Evolutionary conservation across 805 yeast genomes (phyloP).

Genomic region (Lachancea mirantina): DNA sequence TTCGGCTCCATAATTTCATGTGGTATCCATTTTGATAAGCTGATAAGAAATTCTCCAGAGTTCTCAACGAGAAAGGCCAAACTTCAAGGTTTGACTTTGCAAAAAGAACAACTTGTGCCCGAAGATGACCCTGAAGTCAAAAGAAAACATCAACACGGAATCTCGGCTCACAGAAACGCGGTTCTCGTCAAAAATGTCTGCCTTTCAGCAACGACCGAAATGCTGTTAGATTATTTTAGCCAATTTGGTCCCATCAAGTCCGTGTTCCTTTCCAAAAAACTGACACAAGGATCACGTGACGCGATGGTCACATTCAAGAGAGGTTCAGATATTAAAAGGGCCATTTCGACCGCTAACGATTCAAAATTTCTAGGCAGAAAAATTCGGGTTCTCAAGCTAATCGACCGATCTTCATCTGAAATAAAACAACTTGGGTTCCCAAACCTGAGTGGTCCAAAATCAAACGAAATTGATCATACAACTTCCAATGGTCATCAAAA

Average conservation of each 20-base stretch:
- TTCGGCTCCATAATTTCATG: slow-evolving; percentile 32
- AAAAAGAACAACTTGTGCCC: slow-evolving; percentile 13
- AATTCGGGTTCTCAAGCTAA: slow-evolving; percentile 22
- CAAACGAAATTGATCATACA: slow-evolving; percentile 4
- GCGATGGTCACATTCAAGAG: slow-evolving; percentile 39
- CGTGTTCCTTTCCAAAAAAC: slow-evolving; percentile 26
- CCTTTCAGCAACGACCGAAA: slow-evolving; percentile 24
- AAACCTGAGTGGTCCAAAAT: slow-evolving; percentile 8
- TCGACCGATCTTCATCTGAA: slow-evolving; percentile 5
- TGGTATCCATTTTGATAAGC: slow-evolving; percentile 37
- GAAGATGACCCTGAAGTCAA: slow-evolving; percentile 11
- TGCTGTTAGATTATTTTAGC: slow-evolving; percentile 25
- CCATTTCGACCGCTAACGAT: slow-evolving; percentile 31
- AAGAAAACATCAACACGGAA: slow-evolving; percentile 4
- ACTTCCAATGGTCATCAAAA: slow-evolving; percentile 11
- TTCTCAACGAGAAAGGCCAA: slow-evolving; percentile 24
- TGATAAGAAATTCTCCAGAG: slow-evolving; percentile 28
- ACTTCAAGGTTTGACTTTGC: slow-evolving; percentile 15
- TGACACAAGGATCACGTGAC: slow-evolving; percentile 24
- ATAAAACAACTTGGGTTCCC: slow-evolving; percentile 1
- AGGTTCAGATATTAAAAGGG: slow-evolving; percentile 30
- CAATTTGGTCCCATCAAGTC: slow-evolving; percentile 31
- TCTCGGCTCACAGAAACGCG: slow-evolving; percentile 27
- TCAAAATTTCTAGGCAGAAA: slow-evolving; percentile 23
- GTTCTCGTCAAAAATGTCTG: slow-evolving; percentile 32